Conservation (phyloP, 768 basidiomycete genomes). For the Auricularia heimuer region DNA sequence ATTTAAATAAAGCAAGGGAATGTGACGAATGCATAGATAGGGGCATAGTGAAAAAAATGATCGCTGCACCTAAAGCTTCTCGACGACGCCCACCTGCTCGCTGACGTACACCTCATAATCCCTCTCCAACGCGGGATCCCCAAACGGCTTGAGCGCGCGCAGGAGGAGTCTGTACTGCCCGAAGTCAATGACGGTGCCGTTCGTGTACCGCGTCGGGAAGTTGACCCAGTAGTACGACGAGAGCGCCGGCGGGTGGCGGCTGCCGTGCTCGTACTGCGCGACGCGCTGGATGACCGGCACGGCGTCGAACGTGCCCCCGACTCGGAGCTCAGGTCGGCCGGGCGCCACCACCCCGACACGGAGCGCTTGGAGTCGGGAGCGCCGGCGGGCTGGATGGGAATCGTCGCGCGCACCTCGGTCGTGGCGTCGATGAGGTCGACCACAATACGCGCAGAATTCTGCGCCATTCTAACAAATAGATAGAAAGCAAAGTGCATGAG, state of each 20-base stretch:
- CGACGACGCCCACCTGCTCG: no score
- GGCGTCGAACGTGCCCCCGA: not conserved
- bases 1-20: no score
- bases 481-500: not conserved
- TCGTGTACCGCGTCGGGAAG: not conserved
- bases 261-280: not conserved
- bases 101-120: no score
- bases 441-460: not conserved
- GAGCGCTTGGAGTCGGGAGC: not conserved
- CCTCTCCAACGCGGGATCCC: not conserved
- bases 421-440: not conserved
- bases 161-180: constrained; percentile 3
- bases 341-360: not conserved
- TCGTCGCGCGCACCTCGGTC: not conserved
- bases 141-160: constrained; percentile 3
- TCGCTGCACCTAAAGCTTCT: no score
- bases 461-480: not conserved
- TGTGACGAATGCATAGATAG: no score
- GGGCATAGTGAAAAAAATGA: no score
- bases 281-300: not conserved
- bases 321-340: not conserved
- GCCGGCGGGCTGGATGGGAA: not conserved
- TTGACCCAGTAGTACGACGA: no score
- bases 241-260: no score
- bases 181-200: not conserved